Percentiles rank a stretch among this genome's conserved stretches.
Conservation (phyloP, 495 filamentous ascomycete genomes). For the Durotheca rogersii region DNA sequence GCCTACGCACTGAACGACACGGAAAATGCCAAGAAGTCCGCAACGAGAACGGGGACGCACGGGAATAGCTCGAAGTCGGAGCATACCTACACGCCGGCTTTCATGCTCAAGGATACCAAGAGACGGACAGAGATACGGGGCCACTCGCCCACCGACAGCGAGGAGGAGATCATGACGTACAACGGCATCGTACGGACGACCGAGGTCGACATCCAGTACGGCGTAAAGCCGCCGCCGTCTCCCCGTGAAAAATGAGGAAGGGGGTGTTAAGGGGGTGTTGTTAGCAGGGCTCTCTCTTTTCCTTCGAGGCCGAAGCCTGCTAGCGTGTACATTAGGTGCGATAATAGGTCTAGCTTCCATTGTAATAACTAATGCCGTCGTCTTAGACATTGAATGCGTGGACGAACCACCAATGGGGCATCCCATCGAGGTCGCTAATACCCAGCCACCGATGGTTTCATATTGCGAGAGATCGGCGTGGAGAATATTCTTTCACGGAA, state of each 20-base stretch:
- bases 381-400: no score
- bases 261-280: not conserved
- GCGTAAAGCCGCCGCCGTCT: slow-evolving; percentile 9
- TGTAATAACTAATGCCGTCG: no score
- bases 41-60: no score
- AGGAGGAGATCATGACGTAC: slow-evolving; percentile 48
- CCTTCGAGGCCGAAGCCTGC: no score
- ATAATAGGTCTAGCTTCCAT: slow-evolving; percentile 6
- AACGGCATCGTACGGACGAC: slow-evolving; percentile 46
- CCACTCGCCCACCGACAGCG: slow-evolving; percentile 40
- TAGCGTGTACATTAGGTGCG: no score
- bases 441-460: no score
- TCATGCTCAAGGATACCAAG: slow-evolving; percentile 32
- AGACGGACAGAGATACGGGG: slow-evolving; percentile 40
- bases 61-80: slow-evolving; percentile 15
- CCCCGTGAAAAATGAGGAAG: not conserved
- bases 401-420: no score
- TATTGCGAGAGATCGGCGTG: no score
- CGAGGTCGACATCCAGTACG: slow-evolving; percentile 36
- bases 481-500: no score
- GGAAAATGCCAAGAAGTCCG: slow-evolving; percentile 25
- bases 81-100: slow-evolving; percentile 26
- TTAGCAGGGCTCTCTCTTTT: no score
- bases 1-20: slow-evolving; percentile 15
- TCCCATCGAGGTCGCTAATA: no score